A percentile compares a stretch with the other conserved stretches of the same genome.
Conservation (phyloP, 257 asterid species). For the Solanum arcanum region DNA sequence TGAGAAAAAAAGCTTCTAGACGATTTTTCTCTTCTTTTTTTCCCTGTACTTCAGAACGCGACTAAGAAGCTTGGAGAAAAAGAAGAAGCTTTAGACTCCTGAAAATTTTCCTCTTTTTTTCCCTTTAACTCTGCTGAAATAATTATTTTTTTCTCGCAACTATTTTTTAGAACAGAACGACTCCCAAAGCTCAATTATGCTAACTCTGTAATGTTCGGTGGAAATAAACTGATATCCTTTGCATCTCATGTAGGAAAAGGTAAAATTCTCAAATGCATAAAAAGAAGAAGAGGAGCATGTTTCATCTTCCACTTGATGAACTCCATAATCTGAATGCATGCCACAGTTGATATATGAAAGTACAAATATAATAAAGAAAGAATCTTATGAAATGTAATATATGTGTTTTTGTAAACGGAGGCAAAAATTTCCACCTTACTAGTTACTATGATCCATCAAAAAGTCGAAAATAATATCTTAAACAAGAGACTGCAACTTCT, state of each 20-base stretch:
- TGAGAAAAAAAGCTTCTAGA: background rate
- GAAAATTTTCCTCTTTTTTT: background rate
- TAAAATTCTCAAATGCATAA: background rate
- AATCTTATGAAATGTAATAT: background rate
- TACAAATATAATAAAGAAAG: background rate
- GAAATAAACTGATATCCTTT: background rate
- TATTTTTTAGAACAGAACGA: background rate
- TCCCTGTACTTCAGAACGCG: background rate
- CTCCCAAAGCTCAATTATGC: background rate
- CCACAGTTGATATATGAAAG: background rate
- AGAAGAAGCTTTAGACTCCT: background rate
- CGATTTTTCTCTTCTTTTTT: background rate
- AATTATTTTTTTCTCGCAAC: background rate
- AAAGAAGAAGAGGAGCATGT: background rate
- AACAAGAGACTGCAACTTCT: background rate
- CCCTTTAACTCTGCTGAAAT: background rate
- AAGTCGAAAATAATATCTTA: background rate
- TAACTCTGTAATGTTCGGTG: background rate
- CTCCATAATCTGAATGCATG: background rate
- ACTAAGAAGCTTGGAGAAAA: background rate
- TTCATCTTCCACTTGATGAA: background rate
- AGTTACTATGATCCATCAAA: background rate
- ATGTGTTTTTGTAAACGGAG: background rate
- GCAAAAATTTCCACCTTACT: background rate
- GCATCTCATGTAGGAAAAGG: background rate